Percentiles rank a stretch among this genome's conserved stretches.
Conservation (phyloP, 2,329 filamentous ascomycete species). For the Westerdykella aurantiaca region DNA sequence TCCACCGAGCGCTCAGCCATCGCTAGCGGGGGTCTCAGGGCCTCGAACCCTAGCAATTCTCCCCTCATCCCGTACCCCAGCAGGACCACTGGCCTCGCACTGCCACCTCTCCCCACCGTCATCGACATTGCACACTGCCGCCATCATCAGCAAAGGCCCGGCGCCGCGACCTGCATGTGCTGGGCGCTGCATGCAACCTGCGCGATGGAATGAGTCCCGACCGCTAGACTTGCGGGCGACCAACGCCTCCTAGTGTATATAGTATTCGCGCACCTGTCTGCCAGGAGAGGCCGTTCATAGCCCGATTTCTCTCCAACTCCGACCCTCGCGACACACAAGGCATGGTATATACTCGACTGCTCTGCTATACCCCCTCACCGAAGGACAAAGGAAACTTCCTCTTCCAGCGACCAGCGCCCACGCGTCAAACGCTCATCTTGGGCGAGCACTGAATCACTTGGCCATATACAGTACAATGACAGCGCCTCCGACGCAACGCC, state of each 20-base stretch:
- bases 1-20: not conserved
- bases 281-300: not conserved
- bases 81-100: not conserved
- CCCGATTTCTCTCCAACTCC: too few species aligned
- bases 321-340: too few species aligned
- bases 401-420: too few species aligned
- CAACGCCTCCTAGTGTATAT: not conserved
- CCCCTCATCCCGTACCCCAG: not conserved
- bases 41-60: too few species aligned
- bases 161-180: not conserved
- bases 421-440: too few species aligned
- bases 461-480: slow-evolving; percentile 10
- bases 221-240: not conserved
- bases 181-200: not conserved
- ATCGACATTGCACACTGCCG: not conserved
- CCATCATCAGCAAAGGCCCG: not conserved
- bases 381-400: too few species aligned
- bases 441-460: too few species aligned
- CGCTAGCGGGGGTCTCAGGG: not conserved
- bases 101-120: not conserved
- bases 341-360: too few species aligned
- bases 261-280: not conserved
- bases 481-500: slow-evolving; percentile 17
- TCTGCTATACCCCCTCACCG: too few species aligned
- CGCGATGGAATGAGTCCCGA: not conserved